Evolutionary conservation across 2,329 filamentous ascomycete genomes (phyloP).

Genomic region (Ascochyta clinopodiicola): DNA sequence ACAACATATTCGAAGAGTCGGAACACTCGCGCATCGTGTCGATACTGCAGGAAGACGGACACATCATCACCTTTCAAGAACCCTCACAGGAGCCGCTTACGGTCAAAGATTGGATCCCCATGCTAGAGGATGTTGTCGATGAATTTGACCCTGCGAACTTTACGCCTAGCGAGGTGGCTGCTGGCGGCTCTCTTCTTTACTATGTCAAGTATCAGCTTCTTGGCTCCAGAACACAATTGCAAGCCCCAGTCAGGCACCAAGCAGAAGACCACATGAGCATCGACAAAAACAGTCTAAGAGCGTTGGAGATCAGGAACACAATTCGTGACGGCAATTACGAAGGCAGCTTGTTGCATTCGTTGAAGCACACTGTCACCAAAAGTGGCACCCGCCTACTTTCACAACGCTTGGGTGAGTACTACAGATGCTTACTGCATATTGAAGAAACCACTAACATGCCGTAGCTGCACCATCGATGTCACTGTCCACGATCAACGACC

Average conservation of each 20-base stretch:
- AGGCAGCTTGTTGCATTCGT: slow-evolving; percentile 88
- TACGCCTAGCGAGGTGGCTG: slow-evolving; percentile 71
- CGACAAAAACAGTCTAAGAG: slow-evolving; percentile 88
- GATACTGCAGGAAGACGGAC: slow-evolving; percentile 75
- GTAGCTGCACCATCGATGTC: slow-evolving; percentile 85
- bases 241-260: slow-evolving; percentile 78
- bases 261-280: slow-evolving; percentile 83
- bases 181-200: slow-evolving; percentile 80
- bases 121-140: slow-evolving; percentile 77
- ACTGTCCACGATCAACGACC: slow-evolving; percentile 74
- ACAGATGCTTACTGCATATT: not conserved
- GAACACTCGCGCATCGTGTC: slow-evolving; percentile 67
- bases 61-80: slow-evolving; percentile 76
- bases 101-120: slow-evolving; percentile 72
- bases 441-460: not conserved
- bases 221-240: slow-evolving; percentile 79
- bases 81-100: slow-evolving; percentile 52
- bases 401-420: slow-evolving; percentile 73
- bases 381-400: slow-evolving; percentile 85
- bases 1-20: slow-evolving; percentile 61
- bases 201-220: slow-evolving; percentile 83
- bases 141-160: slow-evolving; percentile 63
- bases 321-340: slow-evolving; percentile 78
- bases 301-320: slow-evolving; percentile 87
- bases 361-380: slow-evolving; percentile 88